These are phyloP conservation scores for Tagetes erecta DNA, from an alignment of 129 eudicot genomes.

Conservation along the genomic window DNA sequence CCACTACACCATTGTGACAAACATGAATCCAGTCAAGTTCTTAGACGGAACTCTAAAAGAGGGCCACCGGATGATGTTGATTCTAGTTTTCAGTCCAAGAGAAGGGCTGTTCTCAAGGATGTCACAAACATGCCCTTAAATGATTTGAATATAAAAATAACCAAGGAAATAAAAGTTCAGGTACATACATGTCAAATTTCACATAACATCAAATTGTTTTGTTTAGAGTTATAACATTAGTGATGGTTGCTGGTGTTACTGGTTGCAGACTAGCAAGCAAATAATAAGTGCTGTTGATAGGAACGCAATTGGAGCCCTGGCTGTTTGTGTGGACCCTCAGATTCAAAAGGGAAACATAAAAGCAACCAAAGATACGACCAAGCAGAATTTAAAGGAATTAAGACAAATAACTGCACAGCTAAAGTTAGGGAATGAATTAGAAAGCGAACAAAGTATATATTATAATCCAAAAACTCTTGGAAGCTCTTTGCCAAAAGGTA, in stretches of 20 bases:
- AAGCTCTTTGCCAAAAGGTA: slow-evolving; percentile 32
- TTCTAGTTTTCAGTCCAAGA: slow-evolving; percentile 56
- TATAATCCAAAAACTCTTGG: slow-evolving; percentile 17
- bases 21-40: slow-evolving; percentile 39
- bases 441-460: slow-evolving; percentile 27
- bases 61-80: slow-evolving; percentile 46
- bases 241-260: slow-evolving; percentile 27
- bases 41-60: slow-evolving; percentile 52
- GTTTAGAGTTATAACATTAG: background rate
- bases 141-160: slow-evolving; percentile 36
- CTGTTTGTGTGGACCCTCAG: slow-evolving; percentile 30
- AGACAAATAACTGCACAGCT: slow-evolving; percentile 36
- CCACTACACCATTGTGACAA: slow-evolving; percentile 42
- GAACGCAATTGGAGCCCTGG: slow-evolving; percentile 40
- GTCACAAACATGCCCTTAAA: slow-evolving; percentile 56
- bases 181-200: slow-evolving; percentile 26
- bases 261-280: slow-evolving; percentile 50
- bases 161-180: slow-evolving; percentile 41
- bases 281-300: slow-evolving; percentile 35
- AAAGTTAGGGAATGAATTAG: slow-evolving; percentile 19
- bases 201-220: background rate
- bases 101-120: slow-evolving; percentile 78
- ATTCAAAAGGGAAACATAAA: slow-evolving; percentile 36
- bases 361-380: slow-evolving; percentile 40
- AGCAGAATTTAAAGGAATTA: slow-evolving; percentile 44